A percentile compares a stretch with the other conserved stretches of the same genome.
Evolutionary conservation across 495 filamentous ascomycete species (phyloP).

Genomic region (Alectoria sarmentosa): DNA sequence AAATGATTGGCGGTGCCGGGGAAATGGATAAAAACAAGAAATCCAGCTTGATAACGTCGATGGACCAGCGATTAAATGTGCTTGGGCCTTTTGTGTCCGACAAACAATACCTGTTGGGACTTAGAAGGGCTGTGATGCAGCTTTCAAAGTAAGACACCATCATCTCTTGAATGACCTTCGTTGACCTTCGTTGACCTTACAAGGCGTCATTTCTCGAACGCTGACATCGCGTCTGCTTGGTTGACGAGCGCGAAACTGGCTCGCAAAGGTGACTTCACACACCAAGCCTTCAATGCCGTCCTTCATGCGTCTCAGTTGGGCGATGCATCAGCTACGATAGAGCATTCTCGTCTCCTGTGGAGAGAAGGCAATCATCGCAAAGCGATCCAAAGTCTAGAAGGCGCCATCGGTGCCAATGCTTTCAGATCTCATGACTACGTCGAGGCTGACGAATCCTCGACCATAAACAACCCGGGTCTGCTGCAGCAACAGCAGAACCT

Average conservation of each 20-base stretch:
- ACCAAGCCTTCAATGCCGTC: slow-evolving; percentile 88
- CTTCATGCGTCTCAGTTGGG: slow-evolving; percentile 80
- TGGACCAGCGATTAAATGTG: slow-evolving; percentile 71
- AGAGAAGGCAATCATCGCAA: slow-evolving; percentile 89
- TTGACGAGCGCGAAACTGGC: slow-evolving; percentile 78
- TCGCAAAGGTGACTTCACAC: slow-evolving; percentile 71
- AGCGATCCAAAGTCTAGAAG: slow-evolving; percentile 82
- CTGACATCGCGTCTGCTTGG: slow-evolving; percentile 78
- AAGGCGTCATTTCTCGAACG: slow-evolving; percentile 46
- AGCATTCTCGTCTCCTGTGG: slow-evolving; percentile 91
- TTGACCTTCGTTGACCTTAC: slow-evolving; percentile 19
- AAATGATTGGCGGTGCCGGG: slow-evolving; percentile 58
- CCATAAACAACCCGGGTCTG: slow-evolving; percentile 27
- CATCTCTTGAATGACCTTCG: not conserved
- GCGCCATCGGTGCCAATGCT: slow-evolving; percentile 70
- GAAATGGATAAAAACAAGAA: slow-evolving; percentile 31
- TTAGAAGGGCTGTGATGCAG: slow-evolving; percentile 81
- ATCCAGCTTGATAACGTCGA: slow-evolving; percentile 44
- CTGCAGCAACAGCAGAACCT: slow-evolving; percentile 40
- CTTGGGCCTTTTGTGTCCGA: slow-evolving; percentile 80
- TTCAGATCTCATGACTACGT: slow-evolving; percentile 49
- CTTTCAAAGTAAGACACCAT: slow-evolving; percentile 49
- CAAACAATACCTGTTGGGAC: slow-evolving; percentile 89
- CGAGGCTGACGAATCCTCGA: slow-evolving; percentile 35
- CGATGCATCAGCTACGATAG: slow-evolving; percentile 77